These are phyloP conservation scores for Linum tenue DNA, from an alignment of 345 rosid genomes.

Conservation along the genomic window DNA sequence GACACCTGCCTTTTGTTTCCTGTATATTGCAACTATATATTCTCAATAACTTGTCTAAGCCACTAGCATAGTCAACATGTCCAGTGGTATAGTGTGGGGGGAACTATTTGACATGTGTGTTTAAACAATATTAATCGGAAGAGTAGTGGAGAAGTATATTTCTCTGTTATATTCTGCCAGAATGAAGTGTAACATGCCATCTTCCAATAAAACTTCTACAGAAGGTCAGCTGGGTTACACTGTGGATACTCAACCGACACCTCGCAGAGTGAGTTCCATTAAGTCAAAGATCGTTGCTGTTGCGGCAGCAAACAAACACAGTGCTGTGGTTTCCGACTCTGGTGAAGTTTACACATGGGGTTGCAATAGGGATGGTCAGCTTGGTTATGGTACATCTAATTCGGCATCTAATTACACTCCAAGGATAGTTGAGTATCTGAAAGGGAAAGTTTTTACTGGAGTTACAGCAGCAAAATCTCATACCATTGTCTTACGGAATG, in stretches of 20 bases:
- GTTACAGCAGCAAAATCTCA: slow-evolving; percentile 81
- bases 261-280: slow-evolving; percentile 80
- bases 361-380: slow-evolving; percentile 93
- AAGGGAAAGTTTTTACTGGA: slow-evolving; percentile 56
- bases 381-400: slow-evolving; percentile 97
- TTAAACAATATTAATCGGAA: slow-evolving; percentile 3
- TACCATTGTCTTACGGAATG: slow-evolving; percentile 67
- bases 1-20: slow-evolving; percentile 5
- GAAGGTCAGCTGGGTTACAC: slow-evolving; percentile 99
- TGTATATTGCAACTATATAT: background rate
- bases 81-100: background rate
- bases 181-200: slow-evolving; percentile 15
- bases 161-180: background rate
- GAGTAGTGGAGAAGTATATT: background rate
- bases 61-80: background rate
- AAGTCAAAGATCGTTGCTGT: slow-evolving; percentile 70
- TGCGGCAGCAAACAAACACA: slow-evolving; percentile 94
- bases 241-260: slow-evolving; percentile 93
- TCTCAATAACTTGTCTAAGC: background rate
- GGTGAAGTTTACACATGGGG: slow-evolving; percentile 99
- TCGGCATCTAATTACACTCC: slow-evolving; percentile 96
- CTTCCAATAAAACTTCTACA: slow-evolving; percentile 28
- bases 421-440: slow-evolving; percentile 83
- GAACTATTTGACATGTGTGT: slow-evolving; percentile 1
- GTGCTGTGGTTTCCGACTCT: slow-evolving; percentile 79